Percentiles rank a stretch among this genome's conserved stretches.
phyloP scores from a whole-genome alignment of 169 alveolate genomes.

The Plasmodium berghei region DNA sequence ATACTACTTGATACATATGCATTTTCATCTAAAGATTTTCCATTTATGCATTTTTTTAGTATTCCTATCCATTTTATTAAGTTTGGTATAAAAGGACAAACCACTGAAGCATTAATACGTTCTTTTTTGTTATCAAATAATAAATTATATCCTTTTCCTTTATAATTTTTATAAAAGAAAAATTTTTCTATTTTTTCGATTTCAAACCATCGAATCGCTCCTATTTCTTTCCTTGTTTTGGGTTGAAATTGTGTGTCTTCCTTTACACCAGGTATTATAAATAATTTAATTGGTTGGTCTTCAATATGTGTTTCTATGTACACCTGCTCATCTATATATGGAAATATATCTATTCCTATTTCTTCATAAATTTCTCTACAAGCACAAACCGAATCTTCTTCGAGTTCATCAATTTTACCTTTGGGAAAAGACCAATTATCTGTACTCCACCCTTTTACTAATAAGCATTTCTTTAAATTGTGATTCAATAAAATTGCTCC shows the following conservation, averaged over 20 bases:
- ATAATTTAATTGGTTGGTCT: conserved; percentile 88
- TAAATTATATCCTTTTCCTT: conserved; percentile 40
- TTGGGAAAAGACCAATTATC: conserved; percentile 93
- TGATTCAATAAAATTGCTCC: conserved; percentile 91
- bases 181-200: conserved; percentile 72
- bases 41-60: conserved; percentile 38
- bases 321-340: conserved; percentile 82
- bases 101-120: conserved; percentile 55
- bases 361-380: conserved; percentile 95
- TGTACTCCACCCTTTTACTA: conserved; percentile 91
- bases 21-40: conserved; percentile 14
- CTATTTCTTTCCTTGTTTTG: conserved; percentile 88
- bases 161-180: conserved; percentile 19
- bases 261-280: conserved; percentile 90
- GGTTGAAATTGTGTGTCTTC: conserved; percentile 87
- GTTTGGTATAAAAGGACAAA: conserved; percentile 78
- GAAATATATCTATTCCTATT: conserved; percentile 91
- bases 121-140: conserved; percentile 76
- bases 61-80: conserved; percentile 80
- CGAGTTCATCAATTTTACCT: conserved; percentile 95
- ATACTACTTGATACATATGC: conserved; percentile 13
- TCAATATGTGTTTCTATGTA: conserved; percentile 85
- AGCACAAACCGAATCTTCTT: conserved; percentile 94
- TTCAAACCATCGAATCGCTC: conserved; percentile 88
- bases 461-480: conserved; percentile 85